phyloP scores from a whole-genome alignment of 2,329 filamentous ascomycete genomes.

The Fusarium staphyleae region DNA sequence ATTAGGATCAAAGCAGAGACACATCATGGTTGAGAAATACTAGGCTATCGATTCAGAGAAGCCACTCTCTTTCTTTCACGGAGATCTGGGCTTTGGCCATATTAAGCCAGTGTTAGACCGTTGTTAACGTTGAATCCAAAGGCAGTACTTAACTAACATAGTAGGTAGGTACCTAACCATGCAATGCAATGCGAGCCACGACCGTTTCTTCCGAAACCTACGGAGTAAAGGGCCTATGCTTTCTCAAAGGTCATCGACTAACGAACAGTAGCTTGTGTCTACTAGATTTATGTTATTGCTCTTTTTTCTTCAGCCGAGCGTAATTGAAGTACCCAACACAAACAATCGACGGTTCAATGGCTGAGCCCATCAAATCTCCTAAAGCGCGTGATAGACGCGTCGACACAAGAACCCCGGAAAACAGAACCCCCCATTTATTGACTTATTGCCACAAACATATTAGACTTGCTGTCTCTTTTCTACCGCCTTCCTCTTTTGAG shows the following conservation, averaged over 20 bases:
- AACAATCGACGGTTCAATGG: conserved; percentile 4
- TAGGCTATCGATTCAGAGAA: too few species aligned
- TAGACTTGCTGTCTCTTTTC: conserved; percentile 15
- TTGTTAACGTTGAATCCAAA: neutral
- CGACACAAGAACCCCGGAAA: neutral
- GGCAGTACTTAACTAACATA: conserved; percentile 14
- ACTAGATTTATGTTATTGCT: too few species aligned
- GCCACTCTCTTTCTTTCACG: too few species aligned
- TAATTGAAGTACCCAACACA: neutral
- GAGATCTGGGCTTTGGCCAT: too few species aligned
- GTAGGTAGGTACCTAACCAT: conserved; percentile 25
- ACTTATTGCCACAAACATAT: conserved; percentile 24
- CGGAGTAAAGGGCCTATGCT: neutral
- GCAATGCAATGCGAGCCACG: conserved; percentile 40
- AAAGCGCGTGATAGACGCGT: conserved; percentile 28
- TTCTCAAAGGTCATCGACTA: too few species aligned
- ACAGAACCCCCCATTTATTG: conserved; percentile 23
- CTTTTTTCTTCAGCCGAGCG: neutral
- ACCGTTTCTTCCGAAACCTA: conserved; percentile 4
- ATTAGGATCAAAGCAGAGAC: conserved; percentile 7
- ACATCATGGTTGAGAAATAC: neutral
- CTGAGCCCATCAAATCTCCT: conserved; percentile 30
- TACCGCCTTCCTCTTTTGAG: conserved; percentile 17
- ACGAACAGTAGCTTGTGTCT: too few species aligned
- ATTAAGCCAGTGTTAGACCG: neutral